These are phyloP conservation scores for Austroboletus rostrupii DNA, from an alignment of 1,284 basidiomycete species.

Conservation along the genomic window DNA sequence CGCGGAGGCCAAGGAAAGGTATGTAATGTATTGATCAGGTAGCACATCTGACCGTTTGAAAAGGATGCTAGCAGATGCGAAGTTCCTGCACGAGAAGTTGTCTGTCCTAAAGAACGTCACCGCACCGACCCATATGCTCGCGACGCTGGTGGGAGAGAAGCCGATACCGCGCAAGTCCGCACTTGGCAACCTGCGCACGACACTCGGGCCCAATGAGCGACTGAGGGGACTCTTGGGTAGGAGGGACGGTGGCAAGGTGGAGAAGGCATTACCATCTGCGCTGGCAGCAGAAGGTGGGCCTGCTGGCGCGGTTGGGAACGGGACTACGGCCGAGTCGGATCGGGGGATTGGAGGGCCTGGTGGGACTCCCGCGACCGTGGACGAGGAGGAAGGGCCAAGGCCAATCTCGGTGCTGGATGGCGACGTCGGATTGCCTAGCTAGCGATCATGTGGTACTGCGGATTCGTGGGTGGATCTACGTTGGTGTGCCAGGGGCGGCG, in stretches of 20 bases:
- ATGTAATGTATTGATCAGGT: slow-evolving; percentile 24
- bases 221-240: slow-evolving; percentile 30
- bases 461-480: slow-evolving; percentile 24
- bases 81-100: slow-evolving; percentile 69
- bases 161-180: slow-evolving; percentile 36
- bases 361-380: slow-evolving; percentile 8
- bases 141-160: slow-evolving; percentile 80
- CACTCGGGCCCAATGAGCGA: slow-evolving; percentile 29
- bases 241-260: slow-evolving; percentile 25
- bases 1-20: slow-evolving; percentile 82
- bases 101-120: slow-evolving; percentile 66
- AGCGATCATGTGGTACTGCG: not conserved
- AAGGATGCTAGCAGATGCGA: slow-evolving; percentile 78
- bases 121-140: slow-evolving; percentile 70
- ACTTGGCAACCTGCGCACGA: slow-evolving; percentile 22
- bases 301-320: slow-evolving; percentile 11
- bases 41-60: slow-evolving; percentile 10
- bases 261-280: slow-evolving; percentile 30
- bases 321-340: slow-evolving; percentile 13
- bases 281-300: not conserved
- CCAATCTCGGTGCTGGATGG: slow-evolving; percentile 11
- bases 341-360: slow-evolving; percentile 18
- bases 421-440: slow-evolving; percentile 12
- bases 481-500: not conserved
- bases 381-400: slow-evolving; percentile 6